These are phyloP conservation scores for Zymoseptoria tritici DNA, from an alignment of 2,329 filamentous ascomycete species.

Conservation along the genomic window DNA sequence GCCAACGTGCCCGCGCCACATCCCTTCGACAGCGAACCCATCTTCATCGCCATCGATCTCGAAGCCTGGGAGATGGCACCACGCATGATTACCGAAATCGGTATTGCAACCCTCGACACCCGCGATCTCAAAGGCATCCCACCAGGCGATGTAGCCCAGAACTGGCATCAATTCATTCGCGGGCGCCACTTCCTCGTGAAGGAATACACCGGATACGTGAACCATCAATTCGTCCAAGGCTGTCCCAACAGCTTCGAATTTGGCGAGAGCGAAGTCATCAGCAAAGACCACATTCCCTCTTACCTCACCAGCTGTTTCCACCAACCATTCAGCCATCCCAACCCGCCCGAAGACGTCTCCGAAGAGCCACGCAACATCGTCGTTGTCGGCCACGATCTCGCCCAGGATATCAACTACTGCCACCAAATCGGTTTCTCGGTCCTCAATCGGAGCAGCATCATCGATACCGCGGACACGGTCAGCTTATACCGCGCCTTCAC, in stretches of 20 bases:
- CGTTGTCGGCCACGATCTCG: slow-evolving; percentile 70
- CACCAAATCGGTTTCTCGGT: slow-evolving; percentile 57
- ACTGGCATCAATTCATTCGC: slow-evolving; percentile 62
- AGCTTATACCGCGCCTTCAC: slow-evolving; percentile 59
- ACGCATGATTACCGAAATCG: slow-evolving; percentile 71
- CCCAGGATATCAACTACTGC: slow-evolving; percentile 62
- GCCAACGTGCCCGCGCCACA: slow-evolving; percentile 40
- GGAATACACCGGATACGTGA: slow-evolving; percentile 60
- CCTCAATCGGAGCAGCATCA: slow-evolving; percentile 45
- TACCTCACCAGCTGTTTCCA: slow-evolving; percentile 50
- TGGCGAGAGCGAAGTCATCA: slow-evolving; percentile 53
- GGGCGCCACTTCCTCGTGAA: slow-evolving; percentile 68
- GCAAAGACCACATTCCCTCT: slow-evolving; percentile 37
- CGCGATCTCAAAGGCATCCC: slow-evolving; percentile 45
- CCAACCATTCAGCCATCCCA: slow-evolving; percentile 43
- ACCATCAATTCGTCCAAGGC: slow-evolving; percentile 61
- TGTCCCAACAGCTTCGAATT: slow-evolving; percentile 71
- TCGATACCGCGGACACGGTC: slow-evolving; percentile 56
- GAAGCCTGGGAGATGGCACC: slow-evolving; percentile 69
- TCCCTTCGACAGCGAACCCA: slow-evolving; percentile 46
- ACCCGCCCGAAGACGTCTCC: not conserved
- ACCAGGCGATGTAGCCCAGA: slow-evolving; percentile 54
- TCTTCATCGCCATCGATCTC: slow-evolving; percentile 74
- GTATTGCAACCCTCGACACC: slow-evolving; percentile 74
- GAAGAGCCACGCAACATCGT: slow-evolving; percentile 54